Evolutionary conservation across 2,329 filamentous ascomycete species (phyloP).

Genomic region (Chrysoporthe cubensis): DNA sequence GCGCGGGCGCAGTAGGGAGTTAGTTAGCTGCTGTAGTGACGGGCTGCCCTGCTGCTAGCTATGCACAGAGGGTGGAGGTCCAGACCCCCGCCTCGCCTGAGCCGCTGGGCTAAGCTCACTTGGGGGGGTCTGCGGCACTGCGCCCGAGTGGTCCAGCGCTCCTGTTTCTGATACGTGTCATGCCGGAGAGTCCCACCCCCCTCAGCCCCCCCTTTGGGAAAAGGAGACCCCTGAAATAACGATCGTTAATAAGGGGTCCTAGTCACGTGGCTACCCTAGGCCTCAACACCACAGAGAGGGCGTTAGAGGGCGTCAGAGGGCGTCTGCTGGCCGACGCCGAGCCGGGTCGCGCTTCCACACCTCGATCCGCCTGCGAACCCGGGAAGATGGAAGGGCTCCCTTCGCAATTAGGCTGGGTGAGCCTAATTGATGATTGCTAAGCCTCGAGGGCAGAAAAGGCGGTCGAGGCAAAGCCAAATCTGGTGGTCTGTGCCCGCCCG

Average conservation of each 20-base stretch:
- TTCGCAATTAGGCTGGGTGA: neutral
- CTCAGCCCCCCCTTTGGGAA: neutral
- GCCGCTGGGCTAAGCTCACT: neutral
- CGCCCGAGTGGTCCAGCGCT: neutral
- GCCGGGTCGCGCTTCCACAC: too few species aligned
- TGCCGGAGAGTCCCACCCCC: neutral
- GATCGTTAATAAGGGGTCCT: neutral
- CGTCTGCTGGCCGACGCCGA: too few species aligned
- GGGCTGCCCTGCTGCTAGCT: too few species aligned
- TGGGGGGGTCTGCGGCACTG: neutral
- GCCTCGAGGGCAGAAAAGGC: neutral
- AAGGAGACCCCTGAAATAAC: neutral
- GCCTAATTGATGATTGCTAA: neutral
- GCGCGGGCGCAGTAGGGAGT: too few species aligned
- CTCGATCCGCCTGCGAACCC: too few species aligned
- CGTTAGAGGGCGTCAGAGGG: too few species aligned
- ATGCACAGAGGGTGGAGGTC: too few species aligned
- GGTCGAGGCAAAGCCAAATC: neutral
- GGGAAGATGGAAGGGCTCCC: too few species aligned
- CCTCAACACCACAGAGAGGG: slow-evolving; percentile 8
- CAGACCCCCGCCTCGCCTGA: too few species aligned
- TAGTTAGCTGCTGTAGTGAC: too few species aligned
- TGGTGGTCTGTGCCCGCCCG: neutral
- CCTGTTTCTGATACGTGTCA: slow-evolving; percentile 19
- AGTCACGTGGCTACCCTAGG: slow-evolving; percentile 24